These are phyloP conservation scores for Carex kokanica DNA, from an alignment of 176 grass and related monocot species.

Conservation along the genomic window DNA sequence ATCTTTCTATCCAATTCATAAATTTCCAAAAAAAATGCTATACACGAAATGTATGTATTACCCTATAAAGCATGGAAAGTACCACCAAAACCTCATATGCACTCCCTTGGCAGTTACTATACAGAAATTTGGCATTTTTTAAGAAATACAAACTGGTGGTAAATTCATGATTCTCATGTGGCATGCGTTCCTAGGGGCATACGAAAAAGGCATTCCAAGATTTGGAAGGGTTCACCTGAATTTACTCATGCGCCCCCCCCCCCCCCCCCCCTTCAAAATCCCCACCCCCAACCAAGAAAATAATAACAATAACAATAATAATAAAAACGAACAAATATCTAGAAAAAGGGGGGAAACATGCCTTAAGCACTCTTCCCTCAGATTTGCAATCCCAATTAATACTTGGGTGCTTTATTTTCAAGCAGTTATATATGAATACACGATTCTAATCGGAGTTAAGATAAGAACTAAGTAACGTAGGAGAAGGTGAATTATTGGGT, in stretches of 20 bases:
- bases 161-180: background rate
- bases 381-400: no score
- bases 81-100: background rate
- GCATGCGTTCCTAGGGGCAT: background rate
- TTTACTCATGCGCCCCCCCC: background rate
- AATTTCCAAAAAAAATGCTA: background rate
- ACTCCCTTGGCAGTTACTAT: background rate
- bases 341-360: no score
- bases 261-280: no score
- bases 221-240: background rate
- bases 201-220: background rate
- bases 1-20: background rate
- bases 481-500: background rate
- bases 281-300: no score
- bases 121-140: background rate
- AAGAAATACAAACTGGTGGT: background rate
- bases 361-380: no score
- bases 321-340: no score
- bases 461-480: background rate
- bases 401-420: no score
- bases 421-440: background rate
- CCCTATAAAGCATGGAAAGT: background rate
- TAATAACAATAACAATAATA: no score
- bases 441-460: background rate
- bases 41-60: background rate